phyloP scores from a whole-genome alignment of 805 yeast genomes.

The Candida sanyiensis region DNA sequence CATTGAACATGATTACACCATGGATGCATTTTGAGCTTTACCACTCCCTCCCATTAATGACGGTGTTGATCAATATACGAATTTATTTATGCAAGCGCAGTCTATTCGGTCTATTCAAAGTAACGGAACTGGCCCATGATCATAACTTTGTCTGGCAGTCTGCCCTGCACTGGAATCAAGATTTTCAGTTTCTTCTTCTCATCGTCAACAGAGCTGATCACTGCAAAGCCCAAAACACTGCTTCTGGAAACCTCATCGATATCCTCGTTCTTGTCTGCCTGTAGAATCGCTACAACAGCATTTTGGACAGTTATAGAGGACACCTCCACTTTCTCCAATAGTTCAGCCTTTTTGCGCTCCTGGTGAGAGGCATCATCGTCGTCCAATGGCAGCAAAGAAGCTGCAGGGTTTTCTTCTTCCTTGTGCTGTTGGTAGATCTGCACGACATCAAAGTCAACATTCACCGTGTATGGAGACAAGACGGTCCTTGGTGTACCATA shows the following conservation, averaged over 20 bases:
- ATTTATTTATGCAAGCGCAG: background rate
- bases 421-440: slow-evolving; percentile 52
- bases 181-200: slow-evolving; percentile 60
- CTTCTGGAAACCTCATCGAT: slow-evolving; percentile 45
- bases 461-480: slow-evolving; percentile 81
- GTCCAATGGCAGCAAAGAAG: slow-evolving; percentile 25
- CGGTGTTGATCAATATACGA: background rate
- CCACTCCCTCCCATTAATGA: no score
- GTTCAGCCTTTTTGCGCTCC: slow-evolving; percentile 10
- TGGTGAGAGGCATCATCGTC: slow-evolving; percentile 25
- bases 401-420: slow-evolving; percentile 11
- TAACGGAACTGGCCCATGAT: slow-evolving; percentile 76
- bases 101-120: slow-evolving; percentile 47
- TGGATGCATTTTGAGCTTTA: slow-evolving; percentile 68
- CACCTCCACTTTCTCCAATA: slow-evolving; percentile 36
- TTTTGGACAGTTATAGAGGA: slow-evolving; percentile 59
- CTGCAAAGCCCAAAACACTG: slow-evolving; percentile 73
- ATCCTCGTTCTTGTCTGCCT: slow-evolving; percentile 42
- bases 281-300: slow-evolving; percentile 62
- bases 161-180: slow-evolving; percentile 82
- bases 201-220: slow-evolving; percentile 57
- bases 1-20: slow-evolving; percentile 96
- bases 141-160: slow-evolving; percentile 69
- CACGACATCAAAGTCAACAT: slow-evolving; percentile 58
- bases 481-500: slow-evolving; percentile 67